A percentile compares a stretch with the other conserved stretches of the same genome.
Evolutionary conservation across 228 moss, liverwort and hornwort genomes (phyloP).

Genomic region (Sphagnum magellanicum): DNA sequence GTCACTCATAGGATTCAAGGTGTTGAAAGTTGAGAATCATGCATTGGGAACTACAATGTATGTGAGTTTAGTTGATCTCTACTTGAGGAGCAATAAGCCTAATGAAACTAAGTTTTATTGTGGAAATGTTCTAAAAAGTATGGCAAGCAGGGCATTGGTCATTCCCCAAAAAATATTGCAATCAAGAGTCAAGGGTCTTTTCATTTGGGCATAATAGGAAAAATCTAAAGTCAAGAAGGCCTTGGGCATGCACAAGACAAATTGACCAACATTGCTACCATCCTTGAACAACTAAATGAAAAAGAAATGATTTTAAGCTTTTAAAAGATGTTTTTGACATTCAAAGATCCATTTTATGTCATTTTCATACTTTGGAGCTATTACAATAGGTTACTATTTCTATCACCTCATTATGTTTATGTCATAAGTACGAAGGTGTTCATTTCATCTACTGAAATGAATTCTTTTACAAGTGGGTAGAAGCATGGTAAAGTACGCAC

Average conservation of each 20-base stretch:
- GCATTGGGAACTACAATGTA: constrained; percentile 72
- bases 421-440: too few species aligned
- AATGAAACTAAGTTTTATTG: constrained; percentile 74
- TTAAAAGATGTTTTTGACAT: constrained; percentile 73
- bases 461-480: too few species aligned
- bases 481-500: too few species aligned
- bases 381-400: too few species aligned
- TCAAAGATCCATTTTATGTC: constrained; percentile 75
- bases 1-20: constrained; percentile 78
- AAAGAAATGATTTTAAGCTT: constrained; percentile 65
- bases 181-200: too few species aligned
- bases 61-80: constrained; percentile 80
- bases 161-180: constrained; percentile 74
- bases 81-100: constrained; percentile 75
- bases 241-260: constrained; percentile 15
- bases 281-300: constrained; percentile 76
- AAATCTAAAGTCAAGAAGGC: too few species aligned
- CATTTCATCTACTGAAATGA: too few species aligned
- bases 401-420: too few species aligned
- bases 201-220: too few species aligned
- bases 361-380: neutral
- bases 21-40: constrained; percentile 82
- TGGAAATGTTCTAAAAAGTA: constrained; percentile 82
- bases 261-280: constrained; percentile 75
- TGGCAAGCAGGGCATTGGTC: constrained; percentile 67